A percentile compares a stretch with the other conserved stretches of the same genome.
phyloP scores from a whole-genome alignment of 345 rosid species.

The Acer campestre region DNA sequence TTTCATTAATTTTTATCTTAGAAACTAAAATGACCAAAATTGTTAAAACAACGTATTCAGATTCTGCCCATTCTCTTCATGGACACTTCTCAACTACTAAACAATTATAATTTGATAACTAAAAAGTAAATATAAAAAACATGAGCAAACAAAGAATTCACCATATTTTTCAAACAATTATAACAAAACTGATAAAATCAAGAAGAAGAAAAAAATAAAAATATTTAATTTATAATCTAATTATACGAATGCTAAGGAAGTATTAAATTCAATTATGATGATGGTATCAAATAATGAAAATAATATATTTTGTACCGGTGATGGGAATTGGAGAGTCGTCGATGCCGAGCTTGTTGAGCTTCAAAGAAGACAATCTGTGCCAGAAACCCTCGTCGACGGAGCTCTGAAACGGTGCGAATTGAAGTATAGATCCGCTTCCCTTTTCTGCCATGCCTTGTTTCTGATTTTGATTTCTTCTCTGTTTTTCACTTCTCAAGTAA shows the following conservation, averaged over 20 bases:
- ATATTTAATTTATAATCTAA: background rate
- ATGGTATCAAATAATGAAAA: background rate
- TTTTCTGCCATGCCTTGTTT: conserved; percentile 27
- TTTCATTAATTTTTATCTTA: no score
- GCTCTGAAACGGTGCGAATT: conserved; percentile 80
- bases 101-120: background rate
- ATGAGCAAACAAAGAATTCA: background rate
- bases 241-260: background rate
- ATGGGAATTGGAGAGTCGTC: conserved; percentile 88
- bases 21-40: background rate
- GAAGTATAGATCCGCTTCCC: conserved; percentile 47
- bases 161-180: background rate
- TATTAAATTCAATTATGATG: background rate
- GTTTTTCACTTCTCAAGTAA: background rate
- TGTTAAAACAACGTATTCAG: background rate
- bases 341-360: conserved; percentile 83
- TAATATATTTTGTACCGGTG: conserved; percentile 45
- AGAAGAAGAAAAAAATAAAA: conserved; percentile 8
- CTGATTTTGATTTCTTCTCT: background rate
- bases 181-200: background rate
- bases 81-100: background rate
- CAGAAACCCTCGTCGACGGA: conserved; percentile 91
- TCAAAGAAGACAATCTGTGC: conserved; percentile 83
- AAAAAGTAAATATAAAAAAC: background rate
- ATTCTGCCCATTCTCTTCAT: background rate